Evolutionary conservation across 129 eudicot genomes (phyloP).

Genomic region (Artemisia annua): DNA sequence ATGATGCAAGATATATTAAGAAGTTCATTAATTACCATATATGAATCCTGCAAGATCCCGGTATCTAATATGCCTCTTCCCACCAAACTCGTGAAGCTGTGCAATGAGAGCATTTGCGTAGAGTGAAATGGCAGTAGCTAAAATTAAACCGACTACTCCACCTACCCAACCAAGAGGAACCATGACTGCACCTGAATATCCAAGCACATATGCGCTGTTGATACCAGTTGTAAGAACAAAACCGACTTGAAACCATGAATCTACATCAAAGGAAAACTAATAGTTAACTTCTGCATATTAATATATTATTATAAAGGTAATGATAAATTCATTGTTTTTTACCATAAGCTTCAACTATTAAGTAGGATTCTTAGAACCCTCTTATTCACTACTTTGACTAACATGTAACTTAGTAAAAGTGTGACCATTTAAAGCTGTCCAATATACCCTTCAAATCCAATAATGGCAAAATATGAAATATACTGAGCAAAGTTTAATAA

Average conservation of each 20-base stretch:
- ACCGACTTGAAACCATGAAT: conserved; percentile 98
- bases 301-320: background rate
- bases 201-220: conserved; percentile 92
- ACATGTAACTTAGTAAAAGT: background rate
- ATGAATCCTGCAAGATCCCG: conserved; percentile 96
- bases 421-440: background rate
- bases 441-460: background rate
- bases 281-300: background rate
- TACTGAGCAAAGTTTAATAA: background rate
- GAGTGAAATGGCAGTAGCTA: conserved; percentile 67
- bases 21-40: conserved; percentile 52
- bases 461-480: background rate
- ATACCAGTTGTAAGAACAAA: conserved; percentile 91
- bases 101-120: conserved; percentile 90
- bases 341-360: background rate
- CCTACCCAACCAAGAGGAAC: conserved; percentile 96
- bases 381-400: background rate
- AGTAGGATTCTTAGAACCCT: no score
- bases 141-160: conserved; percentile 77
- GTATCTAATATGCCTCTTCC: conserved; percentile 92
- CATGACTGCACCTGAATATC: conserved; percentile 87
- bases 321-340: background rate
- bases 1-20: background rate
- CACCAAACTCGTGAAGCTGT: conserved; percentile 86
- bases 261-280: conserved; percentile 47